Conservation (phyloP, 148 eudicot species). For the Fagopyrum tataricum region DNA sequence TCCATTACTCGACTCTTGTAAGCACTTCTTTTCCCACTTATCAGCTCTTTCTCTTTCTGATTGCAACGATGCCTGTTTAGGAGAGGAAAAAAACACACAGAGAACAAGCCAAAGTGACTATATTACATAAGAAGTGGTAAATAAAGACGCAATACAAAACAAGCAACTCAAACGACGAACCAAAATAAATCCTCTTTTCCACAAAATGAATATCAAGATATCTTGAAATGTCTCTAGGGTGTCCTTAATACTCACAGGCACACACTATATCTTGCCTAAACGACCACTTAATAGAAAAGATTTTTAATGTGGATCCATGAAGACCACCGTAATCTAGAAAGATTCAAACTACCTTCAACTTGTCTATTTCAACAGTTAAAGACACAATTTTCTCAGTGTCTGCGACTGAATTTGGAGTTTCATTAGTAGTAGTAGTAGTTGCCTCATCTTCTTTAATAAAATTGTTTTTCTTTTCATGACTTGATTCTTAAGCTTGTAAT, state of each 20-base stretch:
- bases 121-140: neutral
- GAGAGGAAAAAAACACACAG: neutral
- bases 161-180: neutral
- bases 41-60: slow-evolving; percentile 55
- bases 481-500: slow-evolving; percentile 27
- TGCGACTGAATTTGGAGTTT: slow-evolving; percentile 54
- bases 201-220: neutral
- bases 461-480: slow-evolving; percentile 35
- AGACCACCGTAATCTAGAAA: too few species aligned
- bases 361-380: slow-evolving; percentile 58
- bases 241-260: too few species aligned
- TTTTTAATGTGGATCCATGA: too few species aligned
- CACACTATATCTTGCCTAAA: too few species aligned
- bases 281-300: too few species aligned
- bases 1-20: slow-evolving; percentile 47
- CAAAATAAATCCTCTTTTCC: neutral
- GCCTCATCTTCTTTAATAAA: slow-evolving; percentile 33
- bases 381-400: slow-evolving; percentile 63
- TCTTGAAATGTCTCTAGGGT: slow-evolving; percentile 25
- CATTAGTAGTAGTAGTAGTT: slow-evolving; percentile 35
- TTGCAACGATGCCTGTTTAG: neutral
- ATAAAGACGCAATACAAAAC: neutral
- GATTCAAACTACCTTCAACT: slow-evolving; percentile 50
- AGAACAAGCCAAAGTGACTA: neutral
- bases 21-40: slow-evolving; percentile 58